phyloP scores from a whole-genome alignment of 1,284 basidiomycete species.

The Fomitopsis palustris region DNA sequence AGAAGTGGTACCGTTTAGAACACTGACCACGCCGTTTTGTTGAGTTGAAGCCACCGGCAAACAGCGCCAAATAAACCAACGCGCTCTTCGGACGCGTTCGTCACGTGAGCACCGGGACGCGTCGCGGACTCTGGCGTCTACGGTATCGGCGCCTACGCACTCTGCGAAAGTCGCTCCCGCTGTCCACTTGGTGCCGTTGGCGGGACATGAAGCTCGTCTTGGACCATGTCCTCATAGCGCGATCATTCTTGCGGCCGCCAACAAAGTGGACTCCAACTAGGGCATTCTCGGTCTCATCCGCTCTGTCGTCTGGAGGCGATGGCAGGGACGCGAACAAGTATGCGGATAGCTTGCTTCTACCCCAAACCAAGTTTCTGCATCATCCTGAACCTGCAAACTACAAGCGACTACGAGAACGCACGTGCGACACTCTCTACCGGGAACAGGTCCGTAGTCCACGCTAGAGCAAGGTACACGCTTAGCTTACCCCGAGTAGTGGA shows the following conservation, averaged over 20 bases:
- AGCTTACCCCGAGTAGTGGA: slow-evolving; percentile 41
- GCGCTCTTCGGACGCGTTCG: slow-evolving; percentile 22
- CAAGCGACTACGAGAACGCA: slow-evolving; percentile 62
- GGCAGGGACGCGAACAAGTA: slow-evolving; percentile 30
- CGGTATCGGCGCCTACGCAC: no score
- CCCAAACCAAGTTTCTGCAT: slow-evolving; percentile 81
- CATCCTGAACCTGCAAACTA: slow-evolving; percentile 67
- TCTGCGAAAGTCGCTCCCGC: no score
- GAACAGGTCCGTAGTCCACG: slow-evolving; percentile 69
- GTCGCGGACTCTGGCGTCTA: no score
- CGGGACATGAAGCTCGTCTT: background rate
- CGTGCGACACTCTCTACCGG: slow-evolving; percentile 76
- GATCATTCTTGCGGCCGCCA: no score
- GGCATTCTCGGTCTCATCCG: background rate
- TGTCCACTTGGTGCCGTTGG: background rate
- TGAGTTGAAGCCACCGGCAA: slow-evolving; percentile 27
- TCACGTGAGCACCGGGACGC: slow-evolving; percentile 8
- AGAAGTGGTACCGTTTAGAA: slow-evolving; percentile 14
- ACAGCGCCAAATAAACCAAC: slow-evolving; percentile 27
- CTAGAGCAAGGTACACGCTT: background rate
- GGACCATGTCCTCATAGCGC: background rate
- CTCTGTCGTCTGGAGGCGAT: background rate
- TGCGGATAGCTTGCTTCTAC: slow-evolving; percentile 77
- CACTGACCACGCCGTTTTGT: slow-evolving; percentile 26
- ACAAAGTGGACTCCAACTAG: background rate